Base-by-base conservation (phyloP, 495 filamentous ascomycete genomes). In the Penicillium psychrofluorescens region DNA sequence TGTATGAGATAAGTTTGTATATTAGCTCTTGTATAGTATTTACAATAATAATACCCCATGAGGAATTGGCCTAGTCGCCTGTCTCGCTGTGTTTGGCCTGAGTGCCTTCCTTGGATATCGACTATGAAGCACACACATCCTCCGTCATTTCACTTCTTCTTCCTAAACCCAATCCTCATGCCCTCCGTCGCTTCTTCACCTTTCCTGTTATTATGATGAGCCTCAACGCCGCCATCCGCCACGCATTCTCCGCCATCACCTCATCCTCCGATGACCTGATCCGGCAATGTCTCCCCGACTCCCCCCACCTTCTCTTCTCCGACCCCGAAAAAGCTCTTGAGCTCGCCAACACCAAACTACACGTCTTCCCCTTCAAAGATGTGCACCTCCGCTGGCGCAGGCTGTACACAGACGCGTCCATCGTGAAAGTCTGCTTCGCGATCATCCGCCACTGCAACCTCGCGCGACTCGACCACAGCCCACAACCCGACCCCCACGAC, bases 391-490 rank as follows among this genome's bases (percentile, higher is more conserved):
- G 80, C 57, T 95, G 89, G 89, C 74, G 80, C 11, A 72, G 80
- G 40, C 67, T 94, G 10, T 94, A 85, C 59, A 87, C 83, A 0
- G 85, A 92, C 53, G 87, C 85, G 16, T 80, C 77, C 36, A 75
- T 94, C 12, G 58, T 85, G 48, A 81, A 84, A 46, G 72, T 73
- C 44, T 55, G 79, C 52, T 47, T 66, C 35, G 38, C 62, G 10
- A 67, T 75, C 39, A 43, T 61, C 45, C 35, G 45, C 2, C 49
- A 50, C 22, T 55, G 57, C 38, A 52, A 29, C 7, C 29, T 44
- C 13, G 14, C 27, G 8, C 22, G 11, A 6, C 12, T 38, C 11
- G 44, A 52, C 27, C 29, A 52, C 10, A 42, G 41, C n/a, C 30
- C 44, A 1, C 29, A 42, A 34, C 34, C 49, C 11, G 36, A 44